Evolutionary conservation across 345 rosid species (phyloP).

Genomic region (Hibiscus tridactylites): DNA sequence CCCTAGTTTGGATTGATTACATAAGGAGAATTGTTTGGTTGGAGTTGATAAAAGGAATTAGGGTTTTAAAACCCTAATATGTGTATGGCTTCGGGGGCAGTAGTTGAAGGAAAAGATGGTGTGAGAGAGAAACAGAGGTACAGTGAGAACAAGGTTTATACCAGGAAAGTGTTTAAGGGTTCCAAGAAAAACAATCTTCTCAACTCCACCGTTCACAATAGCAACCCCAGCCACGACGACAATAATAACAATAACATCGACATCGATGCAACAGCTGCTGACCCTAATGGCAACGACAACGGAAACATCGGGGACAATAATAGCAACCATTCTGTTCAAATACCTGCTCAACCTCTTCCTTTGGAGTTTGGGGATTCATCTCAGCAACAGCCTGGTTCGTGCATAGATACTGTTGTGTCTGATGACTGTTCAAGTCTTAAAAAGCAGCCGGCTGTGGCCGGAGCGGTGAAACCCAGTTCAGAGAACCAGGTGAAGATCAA

Average conservation of each 20-base stretch:
- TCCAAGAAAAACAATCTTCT: constrained; percentile 23
- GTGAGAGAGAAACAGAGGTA: constrained; percentile 59
- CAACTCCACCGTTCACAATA: background rate
- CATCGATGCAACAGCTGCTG: background rate
- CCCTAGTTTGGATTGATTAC: constrained; percentile 1
- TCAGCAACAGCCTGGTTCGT: constrained; percentile 25
- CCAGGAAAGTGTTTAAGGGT: constrained; percentile 63
- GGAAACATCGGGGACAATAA: constrained; percentile 7
- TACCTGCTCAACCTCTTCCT: constrained; percentile 21
- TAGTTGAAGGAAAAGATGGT: constrained; percentile 53
- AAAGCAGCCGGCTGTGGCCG: constrained; percentile 23
- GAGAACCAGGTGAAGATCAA: constrained; percentile 46
- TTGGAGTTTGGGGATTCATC: constrained; percentile 26
- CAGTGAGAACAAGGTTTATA: constrained; percentile 59
- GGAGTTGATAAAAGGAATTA: constrained; percentile 17
- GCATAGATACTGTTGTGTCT: constrained; percentile 20
- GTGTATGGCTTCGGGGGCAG: constrained; percentile 95
- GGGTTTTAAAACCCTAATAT: constrained; percentile 39
- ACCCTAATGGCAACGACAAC: background rate
- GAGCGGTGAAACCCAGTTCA: constrained; percentile 30
- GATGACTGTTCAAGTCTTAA: constrained; percentile 35
- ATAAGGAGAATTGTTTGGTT: background rate
- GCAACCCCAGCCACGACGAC: background rate
- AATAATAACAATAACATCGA: background rate
- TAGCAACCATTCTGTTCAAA: constrained; percentile 17